These are phyloP conservation scores for Solanum chacoense DNA, from an alignment of 305 asterid genomes.

Conservation along the genomic window DNA sequence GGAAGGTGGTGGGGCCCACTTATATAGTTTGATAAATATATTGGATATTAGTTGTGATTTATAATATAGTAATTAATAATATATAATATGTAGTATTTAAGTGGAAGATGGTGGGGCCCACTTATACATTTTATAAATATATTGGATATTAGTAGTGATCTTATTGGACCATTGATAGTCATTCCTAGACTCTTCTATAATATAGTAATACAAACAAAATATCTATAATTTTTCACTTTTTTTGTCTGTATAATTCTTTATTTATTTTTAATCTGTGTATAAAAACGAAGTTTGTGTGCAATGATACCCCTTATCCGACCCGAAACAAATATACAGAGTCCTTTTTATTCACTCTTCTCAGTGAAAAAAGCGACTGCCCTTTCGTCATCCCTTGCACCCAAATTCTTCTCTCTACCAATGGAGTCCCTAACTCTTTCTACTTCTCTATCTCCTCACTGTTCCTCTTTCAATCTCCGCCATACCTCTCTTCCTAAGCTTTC, in stretches of 20 bases:
- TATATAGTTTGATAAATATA: no score
- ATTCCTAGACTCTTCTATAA: no score
- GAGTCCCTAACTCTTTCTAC: constrained; percentile 8
- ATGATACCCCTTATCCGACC: not conserved
- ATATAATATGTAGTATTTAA: no score
- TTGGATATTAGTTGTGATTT: no score
- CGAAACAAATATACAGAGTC: not conserved
- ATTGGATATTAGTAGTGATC: no score
- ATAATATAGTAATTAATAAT: no score
- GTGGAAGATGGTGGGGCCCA: no score
- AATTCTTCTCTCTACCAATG: not conserved
- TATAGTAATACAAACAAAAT: no score
- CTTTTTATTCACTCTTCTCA: not conserved
- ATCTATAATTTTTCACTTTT: not conserved
- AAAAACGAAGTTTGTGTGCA: not conserved
- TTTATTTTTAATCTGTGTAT: not conserved
- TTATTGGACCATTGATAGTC: no score
- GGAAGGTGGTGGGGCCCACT: no score
- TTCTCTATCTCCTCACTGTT: not conserved
- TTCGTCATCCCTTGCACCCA: not conserved
- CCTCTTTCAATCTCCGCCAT: not conserved
- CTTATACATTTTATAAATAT: no score
- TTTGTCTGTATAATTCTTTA: not conserved
- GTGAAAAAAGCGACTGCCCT: not conserved
- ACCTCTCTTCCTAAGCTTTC: not conserved